Evolutionary conservation across 495 filamentous ascomycete species (phyloP).

Genomic region (Sphaerosporella brunnea): DNA sequence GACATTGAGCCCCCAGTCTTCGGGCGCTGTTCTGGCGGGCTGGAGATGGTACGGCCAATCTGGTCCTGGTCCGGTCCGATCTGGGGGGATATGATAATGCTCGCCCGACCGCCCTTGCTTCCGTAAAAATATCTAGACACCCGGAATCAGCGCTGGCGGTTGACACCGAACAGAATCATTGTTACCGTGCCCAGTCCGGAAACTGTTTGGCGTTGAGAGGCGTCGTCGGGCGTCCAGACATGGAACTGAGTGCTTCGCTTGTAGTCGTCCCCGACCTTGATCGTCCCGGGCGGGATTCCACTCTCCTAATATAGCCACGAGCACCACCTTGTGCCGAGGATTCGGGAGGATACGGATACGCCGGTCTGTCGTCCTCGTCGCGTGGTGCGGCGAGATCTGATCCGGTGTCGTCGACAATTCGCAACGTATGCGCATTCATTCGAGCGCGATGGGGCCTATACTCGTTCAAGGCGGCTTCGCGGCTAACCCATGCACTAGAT

Average conservation of each 20-base stretch:
- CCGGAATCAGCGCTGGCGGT: neutral
- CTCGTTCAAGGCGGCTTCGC: conserved; percentile 7
- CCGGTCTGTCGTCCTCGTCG: too few species aligned
- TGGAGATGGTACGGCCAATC: neutral
- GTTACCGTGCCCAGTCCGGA: conserved; percentile 21
- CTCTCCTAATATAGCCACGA: neutral
- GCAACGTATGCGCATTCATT: conserved; percentile 21
- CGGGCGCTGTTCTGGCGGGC: neutral
- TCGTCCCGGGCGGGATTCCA: neutral
- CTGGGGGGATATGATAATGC: conserved; percentile 17
- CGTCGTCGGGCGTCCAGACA: neutral
- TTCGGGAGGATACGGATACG: neutral
- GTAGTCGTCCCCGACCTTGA: neutral
- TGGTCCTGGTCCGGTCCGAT: neutral
- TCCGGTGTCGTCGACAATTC: conserved; percentile 18
- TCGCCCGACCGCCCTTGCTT: conserved; percentile 16
- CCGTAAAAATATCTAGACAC: conserved; percentile 18
- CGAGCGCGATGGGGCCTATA: conserved; percentile 7
- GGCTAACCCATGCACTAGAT: conserved; percentile 18
- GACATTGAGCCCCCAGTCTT: neutral
- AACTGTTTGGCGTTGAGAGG: conserved; percentile 4
- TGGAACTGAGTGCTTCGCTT: neutral
- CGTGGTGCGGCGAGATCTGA: too few species aligned
- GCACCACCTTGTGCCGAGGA: neutral
- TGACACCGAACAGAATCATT: neutral